Conservation (phyloP, 176 grass and related monocot species). For the Oryza punctata region DNA sequence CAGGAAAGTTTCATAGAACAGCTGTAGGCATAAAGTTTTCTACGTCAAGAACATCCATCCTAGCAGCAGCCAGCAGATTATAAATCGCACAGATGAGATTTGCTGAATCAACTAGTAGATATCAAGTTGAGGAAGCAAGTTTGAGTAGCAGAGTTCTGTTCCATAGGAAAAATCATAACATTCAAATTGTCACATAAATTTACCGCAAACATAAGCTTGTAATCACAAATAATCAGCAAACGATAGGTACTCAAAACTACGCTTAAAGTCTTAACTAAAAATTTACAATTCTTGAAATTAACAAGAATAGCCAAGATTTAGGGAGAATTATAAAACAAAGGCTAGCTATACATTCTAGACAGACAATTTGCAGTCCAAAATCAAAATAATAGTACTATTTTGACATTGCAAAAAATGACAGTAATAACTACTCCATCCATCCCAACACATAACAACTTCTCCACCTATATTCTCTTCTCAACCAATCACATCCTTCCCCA, state of each 20-base stretch:
- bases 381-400: conserved; percentile 23
- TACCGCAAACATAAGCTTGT: background rate
- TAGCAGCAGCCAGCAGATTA: background rate
- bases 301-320: background rate
- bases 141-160: background rate
- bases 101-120: background rate
- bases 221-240: background rate
- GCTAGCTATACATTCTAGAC: background rate
- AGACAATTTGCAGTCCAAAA: background rate
- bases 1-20: background rate
- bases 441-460: too few relatives aligned
- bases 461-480: too few relatives aligned
- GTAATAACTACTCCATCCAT: background rate
- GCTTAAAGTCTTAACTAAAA: background rate
- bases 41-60: background rate
- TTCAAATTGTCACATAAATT: background rate
- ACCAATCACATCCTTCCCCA: too few relatives aligned
- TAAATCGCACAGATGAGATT: conserved; percentile 7
- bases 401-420: conserved; percentile 7
- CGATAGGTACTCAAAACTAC: background rate
- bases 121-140: conserved; percentile 8
- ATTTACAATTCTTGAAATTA: background rate
- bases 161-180: background rate
- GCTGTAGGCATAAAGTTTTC: background rate
- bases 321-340: background rate